Conservation (phyloP, 2,329 filamentous ascomycete genomes). For the Colletotrichum siamense region DNA sequence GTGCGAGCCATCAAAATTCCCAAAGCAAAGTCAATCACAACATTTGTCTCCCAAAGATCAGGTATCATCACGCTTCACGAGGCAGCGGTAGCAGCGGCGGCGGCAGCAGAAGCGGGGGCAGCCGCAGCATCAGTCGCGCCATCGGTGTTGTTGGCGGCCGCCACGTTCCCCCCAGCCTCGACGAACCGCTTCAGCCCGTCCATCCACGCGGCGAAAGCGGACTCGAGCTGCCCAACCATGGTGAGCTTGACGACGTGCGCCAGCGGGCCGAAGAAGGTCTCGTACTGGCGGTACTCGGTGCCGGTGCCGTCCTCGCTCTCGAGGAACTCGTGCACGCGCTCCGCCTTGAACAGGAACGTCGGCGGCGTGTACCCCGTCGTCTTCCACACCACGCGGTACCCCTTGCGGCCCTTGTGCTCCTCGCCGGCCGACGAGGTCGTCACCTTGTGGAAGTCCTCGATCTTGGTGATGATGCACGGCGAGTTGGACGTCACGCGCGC, state of each 20-base stretch:
- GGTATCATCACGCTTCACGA: background rate
- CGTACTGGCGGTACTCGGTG: conserved; percentile 47
- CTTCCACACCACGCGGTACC: conserved; percentile 46
- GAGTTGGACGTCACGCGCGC: conserved; percentile 22
- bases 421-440: background rate
- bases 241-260: conserved; percentile 36
- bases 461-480: conserved; percentile 31
- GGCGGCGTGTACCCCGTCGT: conserved; percentile 29
- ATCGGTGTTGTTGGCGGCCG: background rate
- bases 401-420: conserved; percentile 30
- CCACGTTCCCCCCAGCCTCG: conserved; percentile 21
- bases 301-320: conserved; percentile 26
- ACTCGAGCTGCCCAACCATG: conserved; percentile 35
- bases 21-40: background rate
- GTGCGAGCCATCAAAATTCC: background rate
- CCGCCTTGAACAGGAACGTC: conserved; percentile 37
- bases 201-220: conserved; percentile 42
- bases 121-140: background rate
- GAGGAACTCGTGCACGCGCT: conserved; percentile 50
- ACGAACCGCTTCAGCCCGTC: conserved; percentile 40
- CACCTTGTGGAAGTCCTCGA: conserved; percentile 34
- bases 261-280: conserved; percentile 50
- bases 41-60: background rate
- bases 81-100: conserved; percentile 3
- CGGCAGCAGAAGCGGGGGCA: background rate